These are phyloP conservation scores for Capronia coronata DNA, from an alignment of 2,329 filamentous ascomycete species.

Conservation along the genomic window DNA sequence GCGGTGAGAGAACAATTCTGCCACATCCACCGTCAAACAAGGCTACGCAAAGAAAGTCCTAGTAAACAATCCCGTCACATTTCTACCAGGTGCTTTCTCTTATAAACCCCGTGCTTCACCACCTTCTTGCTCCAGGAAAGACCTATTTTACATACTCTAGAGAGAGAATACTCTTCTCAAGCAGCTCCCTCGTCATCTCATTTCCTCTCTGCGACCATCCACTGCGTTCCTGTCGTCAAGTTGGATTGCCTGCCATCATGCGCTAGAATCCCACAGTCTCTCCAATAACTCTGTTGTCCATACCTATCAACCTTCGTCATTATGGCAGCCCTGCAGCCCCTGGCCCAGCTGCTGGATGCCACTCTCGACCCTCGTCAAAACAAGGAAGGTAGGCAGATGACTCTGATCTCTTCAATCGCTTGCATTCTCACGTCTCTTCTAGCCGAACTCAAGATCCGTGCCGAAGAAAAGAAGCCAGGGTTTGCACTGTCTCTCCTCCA, in stretches of 20 bases:
- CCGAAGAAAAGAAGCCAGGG: slow-evolving; percentile 72
- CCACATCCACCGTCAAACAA: slow-evolving; percentile 3
- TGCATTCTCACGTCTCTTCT: slow-evolving; percentile 20
- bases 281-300: neutral
- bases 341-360: slow-evolving; percentile 81
- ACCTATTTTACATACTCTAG: no score
- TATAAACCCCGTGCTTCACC: neutral
- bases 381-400: slow-evolving; percentile 64
- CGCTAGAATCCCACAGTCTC: neutral
- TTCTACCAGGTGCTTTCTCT: neutral
- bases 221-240: neutral
- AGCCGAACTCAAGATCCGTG: slow-evolving; percentile 77
- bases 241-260: slow-evolving; percentile 1
- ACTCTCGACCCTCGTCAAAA: slow-evolving; percentile 83
- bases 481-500: slow-evolving; percentile 86
- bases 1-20: slow-evolving; percentile 5
- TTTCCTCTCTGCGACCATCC: neutral
- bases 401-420: neutral
- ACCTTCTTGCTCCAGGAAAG: neutral
- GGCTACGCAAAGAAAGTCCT: neutral
- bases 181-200: neutral
- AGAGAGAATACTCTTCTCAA: no score
- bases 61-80: neutral
- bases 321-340: slow-evolving; percentile 47
- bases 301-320: slow-evolving; percentile 7